Base-by-base conservation (phyloP, 768 basidiomycete species). In the Pleurotus tuber-regium region DNA sequence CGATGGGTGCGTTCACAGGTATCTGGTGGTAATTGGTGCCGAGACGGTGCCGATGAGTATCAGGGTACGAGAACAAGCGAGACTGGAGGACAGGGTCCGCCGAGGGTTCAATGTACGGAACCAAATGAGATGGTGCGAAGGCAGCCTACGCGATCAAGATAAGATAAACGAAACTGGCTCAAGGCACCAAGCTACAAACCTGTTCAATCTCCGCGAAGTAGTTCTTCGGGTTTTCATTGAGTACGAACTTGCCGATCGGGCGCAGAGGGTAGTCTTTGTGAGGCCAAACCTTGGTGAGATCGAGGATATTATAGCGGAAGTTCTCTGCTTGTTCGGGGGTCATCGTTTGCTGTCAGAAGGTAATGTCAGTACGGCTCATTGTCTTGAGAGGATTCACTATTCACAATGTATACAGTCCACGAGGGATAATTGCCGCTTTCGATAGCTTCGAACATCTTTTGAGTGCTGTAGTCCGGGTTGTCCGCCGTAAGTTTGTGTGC, bases 121-220 rank as follows among this genome's bases (percentile, higher is more conserved):
- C 67, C 43, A 83, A 71, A 68, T 98, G 95, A 0, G 91, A 88
- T 0, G 95, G 95, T 16, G 92, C 82, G 77, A 92, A 95, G 2
- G 93, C 93, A 53, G 71, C 75, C 79, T 87, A 53, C 26, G 23
- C 29, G 30, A 53, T 54, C 59, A 51, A 46, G n/a, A 8, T n/a
- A 40, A 36, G 23, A 26, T 24, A 4, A 43, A 57, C 31, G 64
- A 67, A 59, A 40, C 58, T 57, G n/a, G 65, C 66, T 55, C 19
- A 23, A 43, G 16, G 19, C 18, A 25, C 4, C 11, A 11, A n/a
- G 68, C 66, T 63, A 54, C 76, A 57, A 29, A 89, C 87, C 74
- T 98, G 93, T 68, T 98, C 95, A 40, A 94, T 86, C 73, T 98
- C 95, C 44, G 92, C 86, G 53, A 97, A 97, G 80, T 92, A 97